Conservation (phyloP, 2,329 filamentous ascomycete genomes). For the Arthrinium puccinioides region DNA sequence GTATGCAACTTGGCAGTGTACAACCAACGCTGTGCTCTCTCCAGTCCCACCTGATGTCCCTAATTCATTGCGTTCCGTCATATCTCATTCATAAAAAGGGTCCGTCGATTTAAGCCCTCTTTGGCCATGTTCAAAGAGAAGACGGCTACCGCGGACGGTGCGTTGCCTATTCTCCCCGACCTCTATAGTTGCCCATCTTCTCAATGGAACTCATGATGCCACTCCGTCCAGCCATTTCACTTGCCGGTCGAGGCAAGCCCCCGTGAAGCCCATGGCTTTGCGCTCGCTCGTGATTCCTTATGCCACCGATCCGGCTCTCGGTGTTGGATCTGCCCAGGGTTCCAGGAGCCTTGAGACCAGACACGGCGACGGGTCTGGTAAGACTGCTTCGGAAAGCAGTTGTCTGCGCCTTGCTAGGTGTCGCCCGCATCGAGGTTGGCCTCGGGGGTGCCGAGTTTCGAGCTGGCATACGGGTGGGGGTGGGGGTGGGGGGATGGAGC, state of each 20-base stretch:
- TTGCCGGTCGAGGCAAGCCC: constrained; percentile 42
- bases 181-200: constrained; percentile 66
- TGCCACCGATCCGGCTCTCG: constrained; percentile 40
- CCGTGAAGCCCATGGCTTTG: constrained; percentile 31
- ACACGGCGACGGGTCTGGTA: constrained; percentile 16
- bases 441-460: constrained; percentile 5
- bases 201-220: constrained; percentile 82
- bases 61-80: too few relatives aligned
- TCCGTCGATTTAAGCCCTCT: too few relatives aligned
- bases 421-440: constrained; percentile 11
- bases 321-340: constrained; percentile 31
- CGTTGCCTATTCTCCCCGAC: constrained; percentile 25
- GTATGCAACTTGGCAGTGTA: too few relatives aligned
- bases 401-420: constrained; percentile 4
- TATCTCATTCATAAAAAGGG: too few relatives aligned
- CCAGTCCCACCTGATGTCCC: too few relatives aligned
- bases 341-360: constrained; percentile 55
- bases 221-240: constrained; percentile 45
- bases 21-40: too few relatives aligned
- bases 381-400: constrained; percentile 2
- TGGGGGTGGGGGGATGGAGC: constrained; percentile 5
- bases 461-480: neutral
- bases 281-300: constrained; percentile 32
- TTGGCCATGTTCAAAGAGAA: too few relatives aligned
- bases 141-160: too few relatives aligned